A percentile compares a stretch with the other conserved stretches of the same genome.
phyloP scores from a whole-genome alignment of 495 filamentous ascomycete genomes.

The Lepidopterella palustris region DNA sequence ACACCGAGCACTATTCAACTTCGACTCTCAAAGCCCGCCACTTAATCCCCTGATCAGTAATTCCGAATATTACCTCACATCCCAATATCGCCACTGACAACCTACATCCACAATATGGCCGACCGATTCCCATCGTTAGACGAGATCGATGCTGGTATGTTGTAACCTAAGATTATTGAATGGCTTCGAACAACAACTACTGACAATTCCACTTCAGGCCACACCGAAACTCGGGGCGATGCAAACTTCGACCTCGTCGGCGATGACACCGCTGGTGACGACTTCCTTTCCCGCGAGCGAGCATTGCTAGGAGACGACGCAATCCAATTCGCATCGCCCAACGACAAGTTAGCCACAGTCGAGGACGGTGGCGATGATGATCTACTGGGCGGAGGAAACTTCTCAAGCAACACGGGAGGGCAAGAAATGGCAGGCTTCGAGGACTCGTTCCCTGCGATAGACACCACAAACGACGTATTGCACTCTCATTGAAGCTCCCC shows the following conservation, averaged over 20 bases:
- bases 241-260: slow-evolving; percentile 39
- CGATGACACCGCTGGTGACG: slow-evolving; percentile 47
- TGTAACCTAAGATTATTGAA: slow-evolving; percentile 20
- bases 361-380: slow-evolving; percentile 58
- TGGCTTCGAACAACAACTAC: slow-evolving; percentile 1
- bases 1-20: not conserved
- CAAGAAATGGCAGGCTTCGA: slow-evolving; percentile 68
- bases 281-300: slow-evolving; percentile 86
- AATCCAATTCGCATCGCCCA: slow-evolving; percentile 73
- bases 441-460: slow-evolving; percentile 79
- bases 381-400: slow-evolving; percentile 61
- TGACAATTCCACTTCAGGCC: slow-evolving; percentile 42
- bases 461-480: slow-evolving; percentile 67
- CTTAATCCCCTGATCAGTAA: not conserved
- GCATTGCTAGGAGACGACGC: slow-evolving; percentile 88
- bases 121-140: slow-evolving; percentile 95
- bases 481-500: not conserved
- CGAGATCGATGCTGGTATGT: slow-evolving; percentile 85
- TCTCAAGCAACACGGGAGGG: slow-evolving; percentile 34
- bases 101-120: slow-evolving; percentile 57
- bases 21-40: not conserved
- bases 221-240: slow-evolving; percentile 47
- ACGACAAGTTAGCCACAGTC: slow-evolving; percentile 56
- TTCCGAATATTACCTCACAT: not conserved
- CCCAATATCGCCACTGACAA: not conserved